Conservation (phyloP, 352 stramenopile species). For the Globisporangium nagaii region DNA sequence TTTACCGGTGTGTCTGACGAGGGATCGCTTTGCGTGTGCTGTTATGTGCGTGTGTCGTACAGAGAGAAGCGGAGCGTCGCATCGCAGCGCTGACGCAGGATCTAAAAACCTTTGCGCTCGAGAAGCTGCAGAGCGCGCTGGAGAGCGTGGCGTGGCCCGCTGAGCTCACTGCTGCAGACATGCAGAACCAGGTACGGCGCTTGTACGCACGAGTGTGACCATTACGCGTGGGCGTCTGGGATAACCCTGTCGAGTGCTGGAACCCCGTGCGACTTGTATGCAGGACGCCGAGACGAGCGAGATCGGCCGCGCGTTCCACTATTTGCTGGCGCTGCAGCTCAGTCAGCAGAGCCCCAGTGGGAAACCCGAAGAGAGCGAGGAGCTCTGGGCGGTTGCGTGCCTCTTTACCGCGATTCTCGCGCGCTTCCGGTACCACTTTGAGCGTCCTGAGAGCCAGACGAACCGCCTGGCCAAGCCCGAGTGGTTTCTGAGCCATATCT, state of each 20-base stretch:
- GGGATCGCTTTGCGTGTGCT: not conserved
- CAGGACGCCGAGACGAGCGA: conserved; percentile 22
- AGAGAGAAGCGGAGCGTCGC: conserved; percentile 39
- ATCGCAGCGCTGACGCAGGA: conserved; percentile 39
- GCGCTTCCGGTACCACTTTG: conserved; percentile 75
- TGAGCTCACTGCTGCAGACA: conserved; percentile 22
- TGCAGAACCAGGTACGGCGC: conserved; percentile 20
- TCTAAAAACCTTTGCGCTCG: conserved; percentile 43
- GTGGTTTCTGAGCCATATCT: conserved; percentile 61
- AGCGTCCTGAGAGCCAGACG: conserved; percentile 53
- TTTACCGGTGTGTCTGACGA: not conserved
- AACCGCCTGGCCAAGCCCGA: conserved; percentile 73
- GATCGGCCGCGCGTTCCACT: conserved; percentile 39
- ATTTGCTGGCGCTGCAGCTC: conserved; percentile 54
- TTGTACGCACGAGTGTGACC: not conserved
- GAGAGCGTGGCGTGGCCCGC: conserved; percentile 44
- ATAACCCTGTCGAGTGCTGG: no score
- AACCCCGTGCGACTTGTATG: no score
- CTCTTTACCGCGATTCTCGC: conserved; percentile 47
- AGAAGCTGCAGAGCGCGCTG: conserved; percentile 45
- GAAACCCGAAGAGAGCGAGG: not conserved
- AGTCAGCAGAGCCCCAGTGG: conserved; percentile 25
- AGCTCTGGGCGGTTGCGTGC: conserved; percentile 65
- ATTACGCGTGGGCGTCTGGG: no score
- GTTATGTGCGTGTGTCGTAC: not conserved